phyloP scores from a whole-genome alignment of 805 yeast genomes.

The Myxozyma vanderwaltii region DNA sequence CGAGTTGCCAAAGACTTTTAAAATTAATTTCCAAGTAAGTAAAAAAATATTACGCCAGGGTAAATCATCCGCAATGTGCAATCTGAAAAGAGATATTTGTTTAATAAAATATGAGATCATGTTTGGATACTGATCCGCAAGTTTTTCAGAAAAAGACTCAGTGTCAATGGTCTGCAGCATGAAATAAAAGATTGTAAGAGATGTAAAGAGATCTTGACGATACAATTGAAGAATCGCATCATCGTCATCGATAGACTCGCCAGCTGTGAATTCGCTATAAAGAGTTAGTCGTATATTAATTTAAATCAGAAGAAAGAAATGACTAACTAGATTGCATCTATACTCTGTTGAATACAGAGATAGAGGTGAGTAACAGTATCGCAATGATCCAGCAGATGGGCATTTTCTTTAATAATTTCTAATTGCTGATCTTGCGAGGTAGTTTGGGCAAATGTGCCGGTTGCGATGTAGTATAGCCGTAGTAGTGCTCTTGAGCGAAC shows the following conservation, averaged over 20 bases:
- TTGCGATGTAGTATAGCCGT: slow-evolving; percentile 19
- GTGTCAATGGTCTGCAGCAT: slow-evolving; percentile 9
- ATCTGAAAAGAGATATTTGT: slow-evolving; percentile 14
- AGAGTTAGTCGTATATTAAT: background rate
- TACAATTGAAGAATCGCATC: background rate
- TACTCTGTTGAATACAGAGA: slow-evolving; percentile 5
- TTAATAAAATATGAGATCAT: slow-evolving; percentile 23
- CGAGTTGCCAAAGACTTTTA: slow-evolving; percentile 18
- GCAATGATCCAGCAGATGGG: slow-evolving; percentile 3
- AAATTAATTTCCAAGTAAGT: slow-evolving; percentile 23
- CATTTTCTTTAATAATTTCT: slow-evolving; percentile 3
- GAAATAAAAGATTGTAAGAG: slow-evolving; percentile 24
- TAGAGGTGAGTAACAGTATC: slow-evolving; percentile 12
- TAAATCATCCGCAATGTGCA: slow-evolving; percentile 16
- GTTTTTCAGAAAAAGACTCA: background rate
- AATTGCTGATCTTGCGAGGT: slow-evolving; percentile 14
- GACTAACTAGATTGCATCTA: slow-evolving; percentile 16
- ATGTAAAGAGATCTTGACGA: slow-evolving; percentile 10
- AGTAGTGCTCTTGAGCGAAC: slow-evolving; percentile 9
- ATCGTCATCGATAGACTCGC: background rate
- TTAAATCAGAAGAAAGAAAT: too few relatives aligned
- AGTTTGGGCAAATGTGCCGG: slow-evolving; percentile 19
- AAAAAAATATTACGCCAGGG: slow-evolving; percentile 25
- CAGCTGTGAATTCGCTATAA: background rate
- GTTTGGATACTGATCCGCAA: slow-evolving; percentile 11